A percentile compares a stretch with the other conserved stretches of the same genome.
Evolutionary conservation across 768 basidiomycete genomes (phyloP).

Genomic region (Calocybe gangraenosa): DNA sequence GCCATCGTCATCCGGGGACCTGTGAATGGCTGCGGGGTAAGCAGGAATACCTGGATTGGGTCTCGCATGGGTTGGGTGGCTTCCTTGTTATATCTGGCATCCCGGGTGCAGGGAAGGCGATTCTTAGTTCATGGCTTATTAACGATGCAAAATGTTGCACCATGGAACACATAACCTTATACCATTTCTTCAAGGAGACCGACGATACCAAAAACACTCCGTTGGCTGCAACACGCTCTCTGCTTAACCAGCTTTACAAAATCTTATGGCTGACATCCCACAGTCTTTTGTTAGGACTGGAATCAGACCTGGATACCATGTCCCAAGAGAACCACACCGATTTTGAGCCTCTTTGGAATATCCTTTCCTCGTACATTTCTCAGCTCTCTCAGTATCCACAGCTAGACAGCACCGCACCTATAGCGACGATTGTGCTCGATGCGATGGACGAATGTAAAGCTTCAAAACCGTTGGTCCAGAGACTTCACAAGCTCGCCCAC

Average conservation of each 20-base stretch:
- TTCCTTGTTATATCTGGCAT: constrained; percentile 9
- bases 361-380: background rate
- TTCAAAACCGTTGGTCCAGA: background rate
- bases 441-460: background rate
- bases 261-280: background rate
- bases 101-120: constrained; percentile 7
- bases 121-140: constrained; percentile 12
- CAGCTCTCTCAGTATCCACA: background rate
- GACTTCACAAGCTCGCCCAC: background rate
- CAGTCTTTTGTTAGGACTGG: background rate
- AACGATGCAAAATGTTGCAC: background rate
- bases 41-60: background rate
- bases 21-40: constrained; percentile 10
- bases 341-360: background rate
- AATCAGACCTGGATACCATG: background rate
- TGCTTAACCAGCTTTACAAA: background rate
- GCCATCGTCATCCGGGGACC: constrained; percentile 1
- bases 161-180: background rate
- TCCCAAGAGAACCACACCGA: background rate
- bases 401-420: background rate
- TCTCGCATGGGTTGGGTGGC: background rate
- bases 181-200: constrained; percentile 10
- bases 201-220: constrained; percentile 2
- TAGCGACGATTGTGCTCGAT: background rate
- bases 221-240: background rate